Evolutionary conservation across 2,329 filamentous ascomycete species (phyloP).

Genomic region (Botryotinia convoluta): DNA sequence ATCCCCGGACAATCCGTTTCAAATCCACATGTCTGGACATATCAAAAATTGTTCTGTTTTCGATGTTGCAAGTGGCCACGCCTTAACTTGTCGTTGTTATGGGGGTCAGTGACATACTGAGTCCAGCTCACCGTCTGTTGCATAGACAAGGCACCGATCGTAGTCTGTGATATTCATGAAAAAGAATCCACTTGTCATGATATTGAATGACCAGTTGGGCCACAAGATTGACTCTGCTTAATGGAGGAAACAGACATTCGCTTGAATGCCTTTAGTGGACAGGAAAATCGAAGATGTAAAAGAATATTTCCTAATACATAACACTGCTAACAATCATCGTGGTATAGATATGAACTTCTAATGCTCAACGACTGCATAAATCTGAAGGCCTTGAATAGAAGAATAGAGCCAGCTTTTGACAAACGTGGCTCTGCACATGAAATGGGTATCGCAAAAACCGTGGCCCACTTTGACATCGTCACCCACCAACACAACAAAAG

Average conservation of each 20-base stretch:
- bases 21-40: neutral
- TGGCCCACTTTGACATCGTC: conserved; percentile 1
- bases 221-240: neutral
- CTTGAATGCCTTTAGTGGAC: neutral
- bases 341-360: neutral
- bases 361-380: neutral
- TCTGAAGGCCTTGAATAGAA: neutral
- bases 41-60: neutral
- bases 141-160: neutral
- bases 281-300: neutral
- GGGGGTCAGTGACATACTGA: neutral
- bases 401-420: neutral
- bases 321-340: neutral
- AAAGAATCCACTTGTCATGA: neutral
- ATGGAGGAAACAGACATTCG: neutral
- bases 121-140: neutral
- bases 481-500: conserved; percentile 6
- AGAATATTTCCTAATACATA: neutral
- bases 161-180: neutral
- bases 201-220: too few species aligned
- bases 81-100: neutral
- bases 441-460: neutral
- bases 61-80: neutral
- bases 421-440: neutral
- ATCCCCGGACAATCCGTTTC: neutral